Base-by-base conservation (phyloP, 2,329 filamentous ascomycete genomes). In the Colletotrichum sp. region DNA sequence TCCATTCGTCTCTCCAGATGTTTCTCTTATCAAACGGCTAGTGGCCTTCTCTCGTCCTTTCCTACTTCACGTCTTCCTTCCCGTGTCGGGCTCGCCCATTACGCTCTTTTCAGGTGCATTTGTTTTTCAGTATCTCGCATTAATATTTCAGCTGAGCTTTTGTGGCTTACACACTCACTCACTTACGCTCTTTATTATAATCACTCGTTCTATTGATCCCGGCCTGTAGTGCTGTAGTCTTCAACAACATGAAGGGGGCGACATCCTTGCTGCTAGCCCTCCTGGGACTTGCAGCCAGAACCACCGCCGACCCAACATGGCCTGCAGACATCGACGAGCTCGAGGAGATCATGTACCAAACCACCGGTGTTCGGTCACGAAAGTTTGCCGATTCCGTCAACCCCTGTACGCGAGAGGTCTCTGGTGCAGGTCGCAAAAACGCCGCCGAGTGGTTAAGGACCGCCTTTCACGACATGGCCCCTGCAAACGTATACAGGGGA, bases 341-440 rank as follows among this genome's bases (percentile, higher is more conserved):
- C 75, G 92, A 93, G 82, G 91, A 92, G 81, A 89, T 93, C 78
- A 90, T 93, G 86, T 92, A 89, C 80, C 89, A 93, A 79, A 88
- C 90, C 69, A 84, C 86, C 39, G 90, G 90, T 5, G 90, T 91
- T 79, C 85, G 87, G 62, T 86, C 88, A 36, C 87, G 90, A 77
- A 87, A 89, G 55, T 92, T 93, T 80, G 88, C 90, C 62, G 87
- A 88, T 68, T 87, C 87, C 16, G 88, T 93, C 71, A 90, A 87
- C 39, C 91, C 91, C 8, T 93, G 91, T 83, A 86, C 85, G 59
- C 90, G 86, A 77, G 87, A 90, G 73, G 87, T 88, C 24, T 87
- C 88, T 1, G 90, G 89, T 1, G 85, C 88, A 3, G 91, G 91
- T 62, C 89, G 91, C 64, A 86, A 89, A 49, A 91, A 90, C 60